These are phyloP conservation scores for Clitopilus hobsonii DNA, from an alignment of 768 basidiomycete species.

Conservation along the genomic window DNA sequence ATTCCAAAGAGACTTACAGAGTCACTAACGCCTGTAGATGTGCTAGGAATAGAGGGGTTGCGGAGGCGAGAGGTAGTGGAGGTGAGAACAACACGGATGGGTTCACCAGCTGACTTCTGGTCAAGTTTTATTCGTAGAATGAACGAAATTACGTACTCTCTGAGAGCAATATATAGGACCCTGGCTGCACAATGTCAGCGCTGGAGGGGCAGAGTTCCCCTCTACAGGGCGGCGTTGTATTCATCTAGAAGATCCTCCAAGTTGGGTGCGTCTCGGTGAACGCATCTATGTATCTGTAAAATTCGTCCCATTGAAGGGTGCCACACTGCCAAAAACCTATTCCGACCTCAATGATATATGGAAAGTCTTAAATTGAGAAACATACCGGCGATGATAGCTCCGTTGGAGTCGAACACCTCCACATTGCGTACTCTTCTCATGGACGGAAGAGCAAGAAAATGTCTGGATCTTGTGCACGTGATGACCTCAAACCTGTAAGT, in stretches of 20 bases:
- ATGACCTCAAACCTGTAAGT: no score
- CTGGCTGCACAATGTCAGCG: background rate
- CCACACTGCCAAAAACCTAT: background rate
- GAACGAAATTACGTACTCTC: background rate
- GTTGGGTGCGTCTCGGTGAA: background rate
- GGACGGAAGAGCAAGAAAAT: no score
- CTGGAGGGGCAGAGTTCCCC: background rate
- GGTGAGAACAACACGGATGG: background rate
- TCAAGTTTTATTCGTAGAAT: background rate
- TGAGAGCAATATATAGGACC: background rate
- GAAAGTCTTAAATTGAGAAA: background rate
- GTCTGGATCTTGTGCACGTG: no score
- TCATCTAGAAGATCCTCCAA: background rate
- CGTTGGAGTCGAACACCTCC: background rate
- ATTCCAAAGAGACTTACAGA: background rate
- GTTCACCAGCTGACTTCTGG: background rate
- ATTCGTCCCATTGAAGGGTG: background rate
- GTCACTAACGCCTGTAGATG: background rate
- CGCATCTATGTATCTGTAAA: background rate
- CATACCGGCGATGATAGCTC: background rate
- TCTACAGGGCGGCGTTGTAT: background rate
- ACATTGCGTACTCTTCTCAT: background rate
- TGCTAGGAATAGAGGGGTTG: background rate
- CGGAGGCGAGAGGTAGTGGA: background rate
- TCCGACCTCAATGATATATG: background rate